Percentiles rank a stretch among this genome's conserved stretches.
Conservation (phyloP, 1,284 basidiomycete genomes). For the Cystobasidium sp. region DNA sequence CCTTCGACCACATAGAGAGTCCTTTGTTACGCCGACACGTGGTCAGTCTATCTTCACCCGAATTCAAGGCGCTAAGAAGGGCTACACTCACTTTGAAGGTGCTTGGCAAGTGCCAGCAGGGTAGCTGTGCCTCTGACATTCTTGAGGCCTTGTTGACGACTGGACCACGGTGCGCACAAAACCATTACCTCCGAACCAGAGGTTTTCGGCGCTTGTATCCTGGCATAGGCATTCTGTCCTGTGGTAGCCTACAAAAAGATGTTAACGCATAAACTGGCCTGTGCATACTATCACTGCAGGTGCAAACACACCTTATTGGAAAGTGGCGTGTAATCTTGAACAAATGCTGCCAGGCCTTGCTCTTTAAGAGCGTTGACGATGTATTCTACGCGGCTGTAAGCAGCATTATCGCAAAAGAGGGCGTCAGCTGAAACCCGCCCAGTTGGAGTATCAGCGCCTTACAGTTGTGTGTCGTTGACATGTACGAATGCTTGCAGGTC, state of each 20-base stretch:
- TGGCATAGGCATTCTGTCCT: conserved; percentile 75
- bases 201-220: conserved; percentile 78
- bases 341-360: conserved; percentile 70
- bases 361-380: conserved; percentile 68
- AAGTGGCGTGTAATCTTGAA: conserved; percentile 69
- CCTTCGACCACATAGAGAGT: conserved; percentile 91
- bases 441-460: neutral
- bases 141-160: conserved; percentile 66
- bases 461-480: conserved; percentile 49
- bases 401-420: neutral
- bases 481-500: conserved; percentile 62
- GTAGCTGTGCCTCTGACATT: conserved; percentile 88
- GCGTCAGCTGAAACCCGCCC: neutral
- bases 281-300: no score
- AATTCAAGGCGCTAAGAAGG: neutral
- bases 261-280: neutral
- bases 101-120: conserved; percentile 78
- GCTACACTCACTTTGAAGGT: conserved; percentile 70
- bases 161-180: conserved; percentile 84
- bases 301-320: conserved; percentile 36
- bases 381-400: conserved; percentile 66
- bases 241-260: neutral
- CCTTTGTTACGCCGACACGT: conserved; percentile 62
- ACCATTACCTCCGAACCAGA: conserved; percentile 90
- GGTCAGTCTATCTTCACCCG: no score